Percentiles rank a stretch among this genome's conserved stretches.
Conservation (phyloP, 495 filamentous ascomycete genomes). For the Geoglossum glabrum region DNA sequence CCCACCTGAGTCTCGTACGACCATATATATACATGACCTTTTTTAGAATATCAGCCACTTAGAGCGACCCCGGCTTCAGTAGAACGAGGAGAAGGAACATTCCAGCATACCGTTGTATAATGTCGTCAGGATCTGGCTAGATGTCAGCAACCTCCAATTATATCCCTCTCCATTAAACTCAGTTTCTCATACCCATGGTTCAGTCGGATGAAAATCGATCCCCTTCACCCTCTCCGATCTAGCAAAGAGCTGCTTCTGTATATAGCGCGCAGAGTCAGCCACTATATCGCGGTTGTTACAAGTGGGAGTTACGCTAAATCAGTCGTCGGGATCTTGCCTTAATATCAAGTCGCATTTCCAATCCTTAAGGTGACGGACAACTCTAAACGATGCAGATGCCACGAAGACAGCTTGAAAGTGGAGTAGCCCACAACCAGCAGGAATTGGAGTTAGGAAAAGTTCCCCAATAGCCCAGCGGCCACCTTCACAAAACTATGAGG, state of each 20-base stretch:
- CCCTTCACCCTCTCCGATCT: conserved; percentile 87
- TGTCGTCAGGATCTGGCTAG: conserved; percentile 61
- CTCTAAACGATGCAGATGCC: neutral
- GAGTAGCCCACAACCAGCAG: neutral
- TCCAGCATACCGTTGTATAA: conserved; percentile 71
- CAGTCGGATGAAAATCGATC: conserved; percentile 90
- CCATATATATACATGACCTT: conserved; percentile 98
- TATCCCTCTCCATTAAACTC: neutral
- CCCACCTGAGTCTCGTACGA: conserved; percentile 82
- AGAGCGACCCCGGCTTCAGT: neutral
- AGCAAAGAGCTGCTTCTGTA: conserved; percentile 61
- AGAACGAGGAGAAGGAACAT: neutral
- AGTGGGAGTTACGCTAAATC: neutral
- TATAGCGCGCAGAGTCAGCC: neutral
- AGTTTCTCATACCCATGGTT: conserved; percentile 52
- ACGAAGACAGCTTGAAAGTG: neutral
- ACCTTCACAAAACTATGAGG: neutral
- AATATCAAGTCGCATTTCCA: conserved; percentile 50
- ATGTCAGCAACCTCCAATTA: conserved; percentile 13
- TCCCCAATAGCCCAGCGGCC: neutral
- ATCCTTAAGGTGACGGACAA: conserved; percentile 27
- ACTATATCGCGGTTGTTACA: neutral
- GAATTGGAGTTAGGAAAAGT: neutral
- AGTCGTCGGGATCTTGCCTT: conserved; percentile 16
- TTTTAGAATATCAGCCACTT: conserved; percentile 7